phyloP scores from a whole-genome alignment of 768 basidiomycete species.

The Kondoa subrosea region DNA sequence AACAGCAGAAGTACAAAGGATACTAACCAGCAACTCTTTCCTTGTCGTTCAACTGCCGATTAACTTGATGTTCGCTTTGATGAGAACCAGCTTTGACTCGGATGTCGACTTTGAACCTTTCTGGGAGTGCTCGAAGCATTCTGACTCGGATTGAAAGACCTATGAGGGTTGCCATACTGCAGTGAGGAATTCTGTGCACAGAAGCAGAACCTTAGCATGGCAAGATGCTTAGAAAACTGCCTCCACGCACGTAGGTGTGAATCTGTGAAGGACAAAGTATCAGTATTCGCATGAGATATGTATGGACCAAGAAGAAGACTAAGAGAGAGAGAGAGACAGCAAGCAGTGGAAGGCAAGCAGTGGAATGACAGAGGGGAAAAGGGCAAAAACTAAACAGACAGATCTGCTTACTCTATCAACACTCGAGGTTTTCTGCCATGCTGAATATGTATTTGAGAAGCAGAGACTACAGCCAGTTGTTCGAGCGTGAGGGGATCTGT shows the following conservation, averaged over 20 bases:
- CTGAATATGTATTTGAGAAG: conserved; percentile 54
- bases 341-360: too few species aligned
- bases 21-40: conserved; percentile 58
- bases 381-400: too few species aligned
- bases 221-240: not conserved
- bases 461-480: conserved; percentile 84
- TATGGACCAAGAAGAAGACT: not conserved
- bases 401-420: conserved; percentile 44
- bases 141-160: conserved; percentile 92
- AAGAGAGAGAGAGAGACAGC: conserved; percentile 60
- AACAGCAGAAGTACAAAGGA: not conserved
- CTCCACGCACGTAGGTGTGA: conserved; percentile 85
- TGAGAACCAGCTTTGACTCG: conserved; percentile 84
- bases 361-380: too few species aligned
- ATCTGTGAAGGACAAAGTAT: conserved; percentile 61
- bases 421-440: conserved; percentile 45
- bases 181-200: not conserved
- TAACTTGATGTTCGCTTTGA: conserved; percentile 76
- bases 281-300: not conserved
- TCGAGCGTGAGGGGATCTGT: conserved; percentile 64
- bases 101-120: conserved; percentile 88
- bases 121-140: conserved; percentile 70
- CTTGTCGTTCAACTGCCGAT: conserved; percentile 97
- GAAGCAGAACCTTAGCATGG: not conserved
- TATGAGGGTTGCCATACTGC: conserved; percentile 29